Base-by-base conservation (phyloP, 768 basidiomycete genomes). In the Fomitopsis pulvina region DNA sequence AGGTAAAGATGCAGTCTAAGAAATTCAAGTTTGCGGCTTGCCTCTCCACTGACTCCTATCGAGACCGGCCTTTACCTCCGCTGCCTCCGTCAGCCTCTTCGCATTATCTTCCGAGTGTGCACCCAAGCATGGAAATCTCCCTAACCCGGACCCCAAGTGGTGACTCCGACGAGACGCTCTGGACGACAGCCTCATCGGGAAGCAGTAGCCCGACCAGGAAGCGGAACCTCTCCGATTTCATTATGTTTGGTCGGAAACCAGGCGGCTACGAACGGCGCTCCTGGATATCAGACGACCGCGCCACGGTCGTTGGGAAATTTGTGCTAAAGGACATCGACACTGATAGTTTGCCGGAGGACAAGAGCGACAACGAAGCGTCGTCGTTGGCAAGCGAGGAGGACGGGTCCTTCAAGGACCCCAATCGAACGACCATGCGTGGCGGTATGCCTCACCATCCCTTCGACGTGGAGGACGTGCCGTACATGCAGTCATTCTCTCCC, bases 401-500 rank as follows among this genome's bases (percentile, higher is more conserved):
- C 34, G 18, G 34, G 14, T 4, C 5, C 30, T 54, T 60, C 29
- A 42, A 51, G 5, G 55, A 61, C 27, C 55, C 34, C 7, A 54
- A 57, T 39, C 32, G 49, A 14, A 57, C 49, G 3, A 48, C 53
- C 1, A 42, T 45, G 3, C 43, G 53, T 26, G 41, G 51, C 7
- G 50, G 50, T 25, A 54, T 57, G 53, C 57, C 57, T 2, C 53
- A 80, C 21, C 83, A 85, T 57, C 79, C 81, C 2, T 55, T 55
- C 50, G 16, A 25, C 18, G 34, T 47, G 30, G 56, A 57, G 27
- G 53, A 52, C 14, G 58, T 73, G 12, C 75, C 78, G 1, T 85
- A 85, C 58, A 80, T 85, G 81, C 83, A 81, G 55, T 69, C 83
- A 0, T 86, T 85, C 53, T 78, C 82, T 46, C 68, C 73, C 22